Evolutionary conservation across 1,284 basidiomycete species (phyloP), one percentile per base, ranked within the genome.

Genomic region (Erythrobasidium hasegawianum): DNA sequence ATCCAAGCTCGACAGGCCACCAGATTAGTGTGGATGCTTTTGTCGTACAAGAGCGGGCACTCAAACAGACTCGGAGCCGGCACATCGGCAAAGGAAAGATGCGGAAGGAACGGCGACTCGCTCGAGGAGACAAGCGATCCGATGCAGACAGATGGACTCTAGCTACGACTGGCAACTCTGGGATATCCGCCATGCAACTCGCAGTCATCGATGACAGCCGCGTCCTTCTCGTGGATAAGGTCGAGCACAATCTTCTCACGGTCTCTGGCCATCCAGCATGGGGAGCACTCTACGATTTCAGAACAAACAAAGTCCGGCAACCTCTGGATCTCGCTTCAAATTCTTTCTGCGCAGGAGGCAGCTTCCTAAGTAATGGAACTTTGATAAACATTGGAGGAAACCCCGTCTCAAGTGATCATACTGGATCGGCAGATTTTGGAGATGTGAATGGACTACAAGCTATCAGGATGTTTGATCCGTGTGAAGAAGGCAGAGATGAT

Each of bases 341-440:
- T 75, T 90, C 87, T n/a, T 92, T 91, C 78, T 92, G 89, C 75
- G 89, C 89, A 5, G 87, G 87, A 26, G 89, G 90, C 16, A 81
- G 84, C 2, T 90, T 89, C 76, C 78, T 88, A 57, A 83, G 82
- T 2, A 86, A 88, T 80, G 81, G 81, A 78, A 53, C 73, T 81
- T 81, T 45, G 77, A 89, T 38, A 76, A 84, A 45, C 88, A 89
- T 70, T 87, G 45, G 85, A 87, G 16, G 81, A 81, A 57, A 80
- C 80, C 68, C 86, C 11, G 84, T 88, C 29, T 84, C 87, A 9
- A 81, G 82, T 50, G 80, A 80, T 67, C 79, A 80, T 40, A 87
- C 86, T 1, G 60, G 60, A 10, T 41, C 60, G 9, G 60, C 85
- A 5, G 86, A 89, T 73, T 89, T 89, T 75, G 87, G 86, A 33